A percentile compares a stretch with the other conserved stretches of the same genome.
These are phyloP conservation scores for Pleurotus tuoliensis DNA, from an alignment of 768 basidiomycete species.

Conservation along the genomic window DNA sequence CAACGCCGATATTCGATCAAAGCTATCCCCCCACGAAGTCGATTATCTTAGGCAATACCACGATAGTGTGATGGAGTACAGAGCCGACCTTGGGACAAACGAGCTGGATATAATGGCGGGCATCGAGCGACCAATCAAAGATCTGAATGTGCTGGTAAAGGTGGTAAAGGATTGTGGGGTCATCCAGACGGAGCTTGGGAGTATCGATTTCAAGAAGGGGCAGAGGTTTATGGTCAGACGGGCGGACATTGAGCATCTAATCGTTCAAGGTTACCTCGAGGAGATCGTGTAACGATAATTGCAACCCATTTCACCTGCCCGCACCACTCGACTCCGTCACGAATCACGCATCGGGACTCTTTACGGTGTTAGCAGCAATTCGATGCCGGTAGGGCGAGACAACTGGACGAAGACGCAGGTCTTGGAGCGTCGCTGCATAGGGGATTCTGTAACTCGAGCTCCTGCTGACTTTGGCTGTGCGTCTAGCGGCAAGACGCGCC, in stretches of 20 bases:
- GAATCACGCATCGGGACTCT: too few relatives aligned
- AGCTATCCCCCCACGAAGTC: constrained; percentile 75
- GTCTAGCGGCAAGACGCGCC: too few relatives aligned
- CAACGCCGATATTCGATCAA: constrained; percentile 62
- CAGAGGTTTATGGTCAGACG: constrained; percentile 86
- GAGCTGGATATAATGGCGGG: constrained; percentile 86
- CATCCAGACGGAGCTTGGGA: constrained; percentile 89
- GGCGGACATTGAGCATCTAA: constrained; percentile 89
- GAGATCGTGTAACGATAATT: constrained; percentile 46
- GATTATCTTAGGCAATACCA: constrained; percentile 85
- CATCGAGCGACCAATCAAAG: constrained; percentile 81
- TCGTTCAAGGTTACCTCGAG: constrained; percentile 91
- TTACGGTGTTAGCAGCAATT: too few relatives aligned
- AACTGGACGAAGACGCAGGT: too few relatives aligned
- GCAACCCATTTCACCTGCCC: too few relatives aligned
- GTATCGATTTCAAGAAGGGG: constrained; percentile 86
- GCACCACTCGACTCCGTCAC: too few relatives aligned
- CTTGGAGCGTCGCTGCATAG: too few relatives aligned
- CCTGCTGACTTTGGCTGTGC: too few relatives aligned
- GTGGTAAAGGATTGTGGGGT: constrained; percentile 89
- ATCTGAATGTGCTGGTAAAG: constrained; percentile 82
- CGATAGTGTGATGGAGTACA: constrained; percentile 76
- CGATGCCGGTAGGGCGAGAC: too few relatives aligned
- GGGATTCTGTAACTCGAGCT: too few relatives aligned
- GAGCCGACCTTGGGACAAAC: constrained; percentile 71